A percentile compares a stretch with the other conserved stretches of the same genome.
Evolutionary conservation across 164 flowering plant genomes (phyloP).

Genomic region (Sextonia rubra): DNA sequence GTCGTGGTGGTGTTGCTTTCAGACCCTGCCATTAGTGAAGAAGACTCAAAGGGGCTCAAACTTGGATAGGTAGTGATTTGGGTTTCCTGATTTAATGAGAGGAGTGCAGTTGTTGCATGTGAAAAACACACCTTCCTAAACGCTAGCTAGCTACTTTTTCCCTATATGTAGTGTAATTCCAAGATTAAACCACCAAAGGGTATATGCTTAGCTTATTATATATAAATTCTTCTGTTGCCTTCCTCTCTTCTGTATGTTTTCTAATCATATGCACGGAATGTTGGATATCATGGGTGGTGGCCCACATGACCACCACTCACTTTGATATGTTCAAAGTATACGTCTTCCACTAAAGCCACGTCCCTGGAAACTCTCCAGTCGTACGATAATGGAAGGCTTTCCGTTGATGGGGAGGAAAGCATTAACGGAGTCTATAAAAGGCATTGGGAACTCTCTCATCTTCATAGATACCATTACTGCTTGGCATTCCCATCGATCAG

Average conservation of each 20-base stretch:
- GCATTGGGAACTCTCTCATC: no score
- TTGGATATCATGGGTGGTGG: no score
- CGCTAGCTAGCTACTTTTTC: neutral
- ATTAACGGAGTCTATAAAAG: no score
- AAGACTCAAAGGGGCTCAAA: neutral
- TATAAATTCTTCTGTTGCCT: constrained; percentile 4
- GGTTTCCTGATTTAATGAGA: neutral
- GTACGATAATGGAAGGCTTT: no score
- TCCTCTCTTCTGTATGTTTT: neutral
- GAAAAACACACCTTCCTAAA: neutral
- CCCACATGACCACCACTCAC: no score
- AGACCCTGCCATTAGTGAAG: constrained; percentile 12
- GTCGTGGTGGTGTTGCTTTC: constrained; percentile 3
- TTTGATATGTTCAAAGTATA: no score
- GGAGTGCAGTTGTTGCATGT: constrained; percentile 6
- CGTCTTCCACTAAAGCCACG: no score
- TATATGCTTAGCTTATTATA: neutral
- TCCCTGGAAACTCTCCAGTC: no score
- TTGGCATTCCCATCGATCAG: no score
- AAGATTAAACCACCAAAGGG: constrained; percentile 15
- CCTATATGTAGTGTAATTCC: constrained; percentile 5
- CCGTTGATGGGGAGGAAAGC: no score
- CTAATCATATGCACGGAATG: neutral
- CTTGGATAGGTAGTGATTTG: neutral
- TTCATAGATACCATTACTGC: no score